Conservation (phyloP, 805 yeast species). For the Candida methanosorbosa region DNA sequence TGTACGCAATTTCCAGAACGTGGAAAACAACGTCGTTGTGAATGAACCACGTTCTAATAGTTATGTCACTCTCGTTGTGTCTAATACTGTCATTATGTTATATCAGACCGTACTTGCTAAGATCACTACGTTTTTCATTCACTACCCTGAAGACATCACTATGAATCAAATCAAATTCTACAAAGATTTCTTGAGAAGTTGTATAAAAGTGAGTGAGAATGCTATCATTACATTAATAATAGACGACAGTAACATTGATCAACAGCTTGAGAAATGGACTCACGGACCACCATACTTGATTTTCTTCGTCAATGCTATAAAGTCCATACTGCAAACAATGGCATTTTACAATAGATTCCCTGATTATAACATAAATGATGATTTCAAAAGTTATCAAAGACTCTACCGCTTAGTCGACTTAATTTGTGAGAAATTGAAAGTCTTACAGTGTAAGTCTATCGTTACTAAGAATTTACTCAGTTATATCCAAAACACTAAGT, state of each 20-base stretch:
- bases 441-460: no score
- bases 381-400: background rate
- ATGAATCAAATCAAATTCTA: slow-evolving; percentile 15
- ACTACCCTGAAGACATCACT: slow-evolving; percentile 6
- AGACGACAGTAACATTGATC: slow-evolving; percentile 1
- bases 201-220: slow-evolving; percentile 11
- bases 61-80: slow-evolving; percentile 14
- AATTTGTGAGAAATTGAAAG: background rate
- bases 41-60: slow-evolving; percentile 19
- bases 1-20: slow-evolving; percentile 16
- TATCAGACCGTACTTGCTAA: slow-evolving; percentile 21
- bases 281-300: slow-evolving; percentile 15
- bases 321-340: slow-evolving; percentile 19
- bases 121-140: slow-evolving; percentile 13
- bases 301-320: slow-evolving; percentile 17
- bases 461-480: no score
- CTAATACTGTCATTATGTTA: slow-evolving; percentile 16
- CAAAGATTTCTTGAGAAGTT: slow-evolving; percentile 11
- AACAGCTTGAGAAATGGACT: no score
- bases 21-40: slow-evolving; percentile 18
- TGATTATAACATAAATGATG: background rate
- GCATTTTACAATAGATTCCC: slow-evolving; percentile 11
- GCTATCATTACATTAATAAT: slow-evolving; percentile 3
- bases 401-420: background rate
- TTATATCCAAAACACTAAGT: no score